Base-by-base conservation (phyloP, 345 rosid species). In the Gossypium sturtianum region DNA sequence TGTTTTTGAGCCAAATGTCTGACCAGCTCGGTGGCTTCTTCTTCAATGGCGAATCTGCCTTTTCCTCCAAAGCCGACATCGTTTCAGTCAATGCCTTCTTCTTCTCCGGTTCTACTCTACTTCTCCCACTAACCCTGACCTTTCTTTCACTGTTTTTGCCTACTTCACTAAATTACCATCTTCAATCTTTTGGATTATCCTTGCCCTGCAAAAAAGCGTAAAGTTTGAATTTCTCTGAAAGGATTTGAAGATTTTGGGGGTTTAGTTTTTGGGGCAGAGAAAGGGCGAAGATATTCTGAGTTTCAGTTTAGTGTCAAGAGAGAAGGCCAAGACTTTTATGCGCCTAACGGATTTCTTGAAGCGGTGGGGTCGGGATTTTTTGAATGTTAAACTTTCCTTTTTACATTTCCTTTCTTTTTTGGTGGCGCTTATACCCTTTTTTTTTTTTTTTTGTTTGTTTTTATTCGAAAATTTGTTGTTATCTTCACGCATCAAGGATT, bases 21-120 rank as follows among this genome's bases (percentile, higher is more conserved):
- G 96, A 87, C 96, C 92, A 89, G 70, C 82, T 86, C 3, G 89
- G 80, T 22, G 79, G 45, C 68, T 82, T 86, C 80, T 86, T 86
- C 86, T 81, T 88, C 85, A 82, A 71, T 16, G 84, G 84, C 1
- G 89, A 72, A 78, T 76, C 83, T 43, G 85, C 82, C 74, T 82
- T 81, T 80, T 88, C 86, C 27, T 76, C 80, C 25, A 73, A 47
- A 78, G 64, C 82, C 72, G 92, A 85, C 95, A 90, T 93, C 27
- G 72, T 57, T 13, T 17, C 0, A 10, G 1, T 3, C 68, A 49
- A 62, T 12, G 47, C n/a, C 44, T 15, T 25, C 15, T 47, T 11
- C 25, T 48, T 16, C 57, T 17, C 75, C 52, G 27, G 16, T 52
- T 22, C 54, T 20, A 9, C 20, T 41, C 45, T 29, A 20, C 74